Base-by-base conservation (phyloP, 345 rosid genomes). In the Syzygium oleosum region DNA sequence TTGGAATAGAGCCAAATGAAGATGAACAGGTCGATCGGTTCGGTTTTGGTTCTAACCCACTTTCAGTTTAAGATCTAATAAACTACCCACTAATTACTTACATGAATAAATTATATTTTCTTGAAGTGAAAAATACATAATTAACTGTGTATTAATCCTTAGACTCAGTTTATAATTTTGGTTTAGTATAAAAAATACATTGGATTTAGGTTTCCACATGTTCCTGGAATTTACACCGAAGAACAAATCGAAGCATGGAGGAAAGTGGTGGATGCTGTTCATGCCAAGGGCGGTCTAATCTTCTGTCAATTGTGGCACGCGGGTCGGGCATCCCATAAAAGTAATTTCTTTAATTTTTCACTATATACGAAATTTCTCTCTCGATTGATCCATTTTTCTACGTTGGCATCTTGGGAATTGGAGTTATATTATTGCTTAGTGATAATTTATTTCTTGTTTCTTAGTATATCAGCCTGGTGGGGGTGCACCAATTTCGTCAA, bases 221-320 rank as follows among this genome's bases (percentile, higher is more conserved):
- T 85, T 15, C 89, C 91, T 29, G 91, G 89, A 27, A 84, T 90
- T 46, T 90, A 85, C 87, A 87, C 87, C 22, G 54, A 86, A 65
- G 89, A 87, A 85, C 91, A 89, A 68, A 65, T 88, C 5, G 88
- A 86, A 84, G 91, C 85, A 25, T 89, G 91, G 91, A 88, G 54
- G 87, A 87, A 87, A 17, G 84, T 89, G 34, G 88, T 87, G 23
- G 85, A 88, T 85, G 90, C 85, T 53, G 89, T 90, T 87, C 90
- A 90, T 88, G 90, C 87, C 85, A 85, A 85, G 89, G 89, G 88
- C 9, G 88, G 90, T 25, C 27, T 88, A 51, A 84, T 90, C 87
- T 88, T 88, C n/a, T 88, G 90, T 38, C 90, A 88, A 84, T 63
- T 90, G 27, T 80, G 85, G 90, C 90, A 90, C 52, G 86, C 46